Conservation (phyloP, 2,329 filamentous ascomycete genomes). For the Penicillium corylophilum region DNA sequence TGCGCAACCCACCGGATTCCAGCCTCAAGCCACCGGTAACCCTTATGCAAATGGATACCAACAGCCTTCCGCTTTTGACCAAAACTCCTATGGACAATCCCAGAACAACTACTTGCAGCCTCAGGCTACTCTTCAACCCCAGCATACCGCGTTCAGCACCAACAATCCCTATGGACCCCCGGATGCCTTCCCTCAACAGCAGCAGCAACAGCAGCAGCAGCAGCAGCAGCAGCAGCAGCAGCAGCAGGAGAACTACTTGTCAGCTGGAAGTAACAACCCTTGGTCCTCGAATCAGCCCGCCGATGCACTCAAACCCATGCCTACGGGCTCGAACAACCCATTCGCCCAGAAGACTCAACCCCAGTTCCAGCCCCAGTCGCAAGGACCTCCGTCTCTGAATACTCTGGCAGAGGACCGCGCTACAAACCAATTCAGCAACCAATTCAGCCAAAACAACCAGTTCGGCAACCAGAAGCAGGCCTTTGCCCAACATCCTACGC, state of each 20-base stretch:
- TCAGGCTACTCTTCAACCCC: constrained; percentile 55
- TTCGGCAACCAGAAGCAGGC: constrained; percentile 41
- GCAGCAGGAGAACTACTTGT: constrained; percentile 60
- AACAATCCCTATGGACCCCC: constrained; percentile 57
- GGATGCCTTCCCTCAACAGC: constrained; percentile 44
- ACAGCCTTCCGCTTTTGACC: constrained; percentile 70
- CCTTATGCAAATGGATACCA: constrained; percentile 69
- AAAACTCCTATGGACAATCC: constrained; percentile 45
- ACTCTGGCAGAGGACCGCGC: constrained; percentile 82
- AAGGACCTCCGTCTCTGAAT: constrained; percentile 68
- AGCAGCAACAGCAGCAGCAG: constrained; percentile 38
- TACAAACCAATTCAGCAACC: constrained; percentile 57
- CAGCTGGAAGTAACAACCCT: constrained; percentile 88
- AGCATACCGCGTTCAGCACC: constrained; percentile 58
- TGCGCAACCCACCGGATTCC: constrained; percentile 74
- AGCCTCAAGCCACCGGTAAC: constrained; percentile 62
- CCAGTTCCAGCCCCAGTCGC: constrained; percentile 52
- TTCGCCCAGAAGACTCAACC: constrained; percentile 71
- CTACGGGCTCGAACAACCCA: constrained; percentile 96
- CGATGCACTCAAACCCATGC: constrained; percentile 71
- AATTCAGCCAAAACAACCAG: constrained; percentile 17
- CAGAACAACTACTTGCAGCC: constrained; percentile 49
- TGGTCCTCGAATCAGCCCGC: constrained; percentile 68
- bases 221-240: constrained; percentile 43
- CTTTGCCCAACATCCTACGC: constrained; percentile 35